Base-by-base conservation (phyloP, 2,329 filamentous ascomycete species). In the Hypocreales sp. region DNA sequence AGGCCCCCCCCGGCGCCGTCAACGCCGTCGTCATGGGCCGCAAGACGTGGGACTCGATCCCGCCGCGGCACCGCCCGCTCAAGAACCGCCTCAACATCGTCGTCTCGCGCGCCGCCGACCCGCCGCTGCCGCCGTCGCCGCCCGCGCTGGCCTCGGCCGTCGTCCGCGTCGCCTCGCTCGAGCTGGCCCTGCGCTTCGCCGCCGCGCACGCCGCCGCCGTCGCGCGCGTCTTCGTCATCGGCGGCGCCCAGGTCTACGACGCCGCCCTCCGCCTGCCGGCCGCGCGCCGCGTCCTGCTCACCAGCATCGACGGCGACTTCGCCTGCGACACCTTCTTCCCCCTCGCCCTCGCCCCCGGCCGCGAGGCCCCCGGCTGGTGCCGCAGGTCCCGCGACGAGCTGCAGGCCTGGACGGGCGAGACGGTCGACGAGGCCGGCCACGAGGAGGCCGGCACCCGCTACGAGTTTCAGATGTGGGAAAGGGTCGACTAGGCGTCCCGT, bases 11-110 rank as follows among this genome's bases (percentile, higher is more conserved):
- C 7, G 36, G 46, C 1, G 40, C 56, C 22, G 31, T 57, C 38
- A 87, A 86, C 50, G 79, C 81, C 12, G 81, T 95, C 27, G 78
- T 98, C 40, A 98, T 98, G 90, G 90, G 90, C 33, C 79, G 90
- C 45, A 94, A 92, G 55, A 98, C 90, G 0, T 98, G 87, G 77
- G 83, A 92, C 28, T 83, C 75, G 37, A 87, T 98, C 33, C 87
- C 90, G 3, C 46, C 61, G 6, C 67, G 63, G 27, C 84, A 90
- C 48, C 67, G 84, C 3, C 90, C 90, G 12, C 63, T 98, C 19
- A 75, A 72, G 34, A 78, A 73, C 35, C 64, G 90, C 8, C 60
- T 84, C 27, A 95, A 93, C 51, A 70, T 94, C 22, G 70, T 95
- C 37, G 61, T 98, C 39, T 79, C 73, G 34, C 62, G 76, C 25